Evolutionary conservation across 2,329 filamentous ascomycete genomes (phyloP).

Genomic region (Aureobasidium sp.): DNA sequence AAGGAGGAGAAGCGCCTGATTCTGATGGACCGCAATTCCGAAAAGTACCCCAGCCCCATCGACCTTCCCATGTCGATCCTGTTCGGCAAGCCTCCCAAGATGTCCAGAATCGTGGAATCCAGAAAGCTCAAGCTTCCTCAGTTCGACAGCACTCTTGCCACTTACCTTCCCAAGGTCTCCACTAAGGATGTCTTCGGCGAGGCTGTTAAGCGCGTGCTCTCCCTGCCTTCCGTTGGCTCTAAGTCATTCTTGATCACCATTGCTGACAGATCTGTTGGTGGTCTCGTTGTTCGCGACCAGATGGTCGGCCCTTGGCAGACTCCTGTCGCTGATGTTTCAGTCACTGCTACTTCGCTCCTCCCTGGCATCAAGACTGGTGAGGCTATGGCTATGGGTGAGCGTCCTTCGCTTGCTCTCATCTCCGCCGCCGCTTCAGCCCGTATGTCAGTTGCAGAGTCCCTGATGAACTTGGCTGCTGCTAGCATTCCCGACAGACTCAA

Average conservation of each 20-base stretch:
- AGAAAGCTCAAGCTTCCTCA: slow-evolving; percentile 56
- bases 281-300: slow-evolving; percentile 80
- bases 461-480: slow-evolving; percentile 86
- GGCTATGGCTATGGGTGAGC: slow-evolving; percentile 97
- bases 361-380: slow-evolving; percentile 70
- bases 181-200: slow-evolving; percentile 36
- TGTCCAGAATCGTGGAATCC: slow-evolving; percentile 64
- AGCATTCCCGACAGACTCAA: slow-evolving; percentile 63
- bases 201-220: slow-evolving; percentile 72
- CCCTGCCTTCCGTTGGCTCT: slow-evolving; percentile 83
- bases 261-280: slow-evolving; percentile 83
- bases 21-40: slow-evolving; percentile 71
- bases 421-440: slow-evolving; percentile 81
- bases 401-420: slow-evolving; percentile 79
- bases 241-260: slow-evolving; percentile 98
- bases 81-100: slow-evolving; percentile 79
- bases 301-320: slow-evolving; percentile 96
- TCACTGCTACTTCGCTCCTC: slow-evolving; percentile 75
- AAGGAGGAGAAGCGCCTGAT: slow-evolving; percentile 65
- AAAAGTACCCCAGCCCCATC: slow-evolving; percentile 66
- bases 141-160: slow-evolving; percentile 68
- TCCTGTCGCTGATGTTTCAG: slow-evolving; percentile 86
- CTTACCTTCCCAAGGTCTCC: slow-evolving; percentile 48
- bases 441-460: slow-evolving; percentile 90
- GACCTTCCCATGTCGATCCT: slow-evolving; percentile 82